phyloP scores from a whole-genome alignment of 257 asterid species.

The Verbascum thapsus region DNA sequence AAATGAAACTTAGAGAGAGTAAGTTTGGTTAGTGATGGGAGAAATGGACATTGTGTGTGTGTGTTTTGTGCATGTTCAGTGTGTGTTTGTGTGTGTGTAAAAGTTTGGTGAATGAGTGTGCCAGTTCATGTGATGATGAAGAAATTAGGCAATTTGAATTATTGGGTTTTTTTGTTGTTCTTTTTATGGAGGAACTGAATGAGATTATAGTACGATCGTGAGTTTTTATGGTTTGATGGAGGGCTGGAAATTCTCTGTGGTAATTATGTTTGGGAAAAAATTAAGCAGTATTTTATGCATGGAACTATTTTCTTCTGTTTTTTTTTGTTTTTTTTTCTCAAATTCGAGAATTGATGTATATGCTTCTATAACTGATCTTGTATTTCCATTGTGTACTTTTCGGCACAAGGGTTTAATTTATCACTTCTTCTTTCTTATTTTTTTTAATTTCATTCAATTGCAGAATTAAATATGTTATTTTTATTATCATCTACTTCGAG shows the following conservation, averaged over 20 bases:
- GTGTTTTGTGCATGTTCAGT: not conserved
- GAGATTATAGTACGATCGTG: too few relatives aligned
- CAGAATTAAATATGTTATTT: too few relatives aligned
- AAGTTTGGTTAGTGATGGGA: too few relatives aligned
- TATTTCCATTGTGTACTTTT: too few relatives aligned
- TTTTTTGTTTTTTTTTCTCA: too few relatives aligned
- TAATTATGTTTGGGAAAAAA: not conserved
- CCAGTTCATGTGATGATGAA: conserved; percentile 25
- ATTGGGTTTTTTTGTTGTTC: conserved; percentile 22
- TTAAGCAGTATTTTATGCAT: conserved; percentile 24
- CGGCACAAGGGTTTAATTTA: conserved; percentile 2
- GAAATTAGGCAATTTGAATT: conserved; percentile 28
- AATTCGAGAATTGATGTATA: too few relatives aligned
- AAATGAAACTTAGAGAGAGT: not conserved
- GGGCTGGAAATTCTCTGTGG: conserved; percentile 27
- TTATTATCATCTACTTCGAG: too few relatives aligned
- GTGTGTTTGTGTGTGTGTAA: conserved; percentile 31
- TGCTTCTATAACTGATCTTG: not conserved
- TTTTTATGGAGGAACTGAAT: not conserved
- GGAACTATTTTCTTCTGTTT: too few relatives aligned
- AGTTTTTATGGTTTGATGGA: conserved; percentile 24
- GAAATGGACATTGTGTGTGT: too few relatives aligned
- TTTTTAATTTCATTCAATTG: too few relatives aligned
- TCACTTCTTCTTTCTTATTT: too few relatives aligned
- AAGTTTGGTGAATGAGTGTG: conserved; percentile 31